Base-by-base conservation (phyloP, 148 eudicot genomes). In the Polygonum maritimum region DNA sequence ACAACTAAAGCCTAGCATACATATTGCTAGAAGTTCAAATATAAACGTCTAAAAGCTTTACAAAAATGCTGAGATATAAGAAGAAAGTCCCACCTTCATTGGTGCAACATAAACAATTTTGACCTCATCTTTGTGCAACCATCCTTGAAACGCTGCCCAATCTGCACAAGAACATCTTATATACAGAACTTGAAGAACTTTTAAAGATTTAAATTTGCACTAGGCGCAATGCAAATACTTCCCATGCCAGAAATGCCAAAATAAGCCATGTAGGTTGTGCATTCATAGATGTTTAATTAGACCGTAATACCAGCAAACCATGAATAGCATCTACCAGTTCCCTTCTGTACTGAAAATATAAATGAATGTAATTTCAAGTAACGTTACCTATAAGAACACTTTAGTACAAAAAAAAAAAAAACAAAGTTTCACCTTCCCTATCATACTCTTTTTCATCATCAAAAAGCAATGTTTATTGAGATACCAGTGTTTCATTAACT, bases 61-160 rank as follows among this genome's bases (percentile, higher is more conserved):
- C 36, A 35, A 67, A 67, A 12, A 35, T 35, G 45, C 21, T 67
- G 71, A 65, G 19, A 36, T 65, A 15, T 33, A 67, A 67, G 40
- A 67, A 67, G 45, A 36, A 67, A 67, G 71, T 67, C 16, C 38
- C 45, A 67, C 71, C 98, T 94, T 94, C 98, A 94, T 94, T 33
- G 98, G 98, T 84, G 98, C 97, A 87, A 94, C 98, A 83, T 94
- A 94, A 77, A 94, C 97, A 81, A 94, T 89, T 87, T 94, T 94
- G 82, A 94, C 90, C 81, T 92, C 92, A 76, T 94, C 91, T 82
- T 94, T 94, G 85, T 94, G 98, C 88, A 94, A 52, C 98, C 98
- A 77, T 94, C 97, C 82, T 80, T 90, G 83, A 94, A 92, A 82
- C 92, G 98, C 76, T 90, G 93, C 75, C 90, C 92, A 80, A 94